Evolutionary conservation across 2,329 filamentous ascomycete genomes (phyloP).

Genomic region (Magnaporthiopsis poae): DNA sequence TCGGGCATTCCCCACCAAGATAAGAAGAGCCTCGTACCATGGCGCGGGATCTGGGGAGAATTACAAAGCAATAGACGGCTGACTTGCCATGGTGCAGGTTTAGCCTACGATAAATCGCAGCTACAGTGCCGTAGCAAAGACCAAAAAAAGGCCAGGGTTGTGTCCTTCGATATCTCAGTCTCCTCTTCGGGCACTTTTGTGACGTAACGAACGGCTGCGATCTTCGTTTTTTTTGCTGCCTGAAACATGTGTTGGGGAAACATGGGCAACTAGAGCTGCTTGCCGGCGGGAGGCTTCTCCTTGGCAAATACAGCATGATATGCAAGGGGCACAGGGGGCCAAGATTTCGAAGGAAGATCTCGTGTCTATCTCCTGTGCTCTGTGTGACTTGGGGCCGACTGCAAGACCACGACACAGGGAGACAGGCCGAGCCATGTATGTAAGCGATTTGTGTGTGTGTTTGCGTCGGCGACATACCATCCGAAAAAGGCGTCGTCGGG

Average conservation of each 20-base stretch:
- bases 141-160: too few relatives aligned
- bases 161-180: too few relatives aligned
- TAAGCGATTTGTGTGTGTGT: neutral
- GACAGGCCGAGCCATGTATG: neutral
- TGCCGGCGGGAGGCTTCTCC: neutral
- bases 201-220: too few relatives aligned
- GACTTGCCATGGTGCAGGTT: neutral
- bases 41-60: too few relatives aligned
- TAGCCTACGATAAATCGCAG: too few relatives aligned
- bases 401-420: neutral
- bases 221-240: neutral
- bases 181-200: too few relatives aligned
- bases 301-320: neutral
- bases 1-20: neutral
- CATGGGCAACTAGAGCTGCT: neutral
- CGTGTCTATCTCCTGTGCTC: neutral
- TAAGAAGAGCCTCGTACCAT: neutral
- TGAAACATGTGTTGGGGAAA: neutral
- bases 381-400: neutral
- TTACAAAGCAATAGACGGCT: neutral
- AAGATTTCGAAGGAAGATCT: neutral
- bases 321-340: too few relatives aligned
- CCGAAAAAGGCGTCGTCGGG: neutral
- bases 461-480: neutral
- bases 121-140: too few relatives aligned